Conservation (phyloP, 768 basidiomycete species). For the Suillus fuscotomentosus region DNA sequence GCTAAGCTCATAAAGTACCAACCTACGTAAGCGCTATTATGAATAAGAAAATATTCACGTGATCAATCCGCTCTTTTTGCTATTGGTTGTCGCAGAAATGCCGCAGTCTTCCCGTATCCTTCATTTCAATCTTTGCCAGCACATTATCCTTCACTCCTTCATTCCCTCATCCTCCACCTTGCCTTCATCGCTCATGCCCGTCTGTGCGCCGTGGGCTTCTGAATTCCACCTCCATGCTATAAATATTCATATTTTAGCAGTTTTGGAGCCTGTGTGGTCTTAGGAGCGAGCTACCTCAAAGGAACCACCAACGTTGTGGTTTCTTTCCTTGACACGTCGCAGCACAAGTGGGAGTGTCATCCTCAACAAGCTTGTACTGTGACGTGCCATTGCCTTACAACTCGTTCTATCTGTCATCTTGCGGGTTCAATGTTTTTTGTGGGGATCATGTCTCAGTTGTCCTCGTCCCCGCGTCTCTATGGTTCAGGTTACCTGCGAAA, state of each 20-base stretch:
- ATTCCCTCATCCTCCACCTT: background rate
- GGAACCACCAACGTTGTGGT: background rate
- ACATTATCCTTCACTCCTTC: background rate
- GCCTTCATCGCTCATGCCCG: background rate
- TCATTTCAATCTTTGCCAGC: background rate
- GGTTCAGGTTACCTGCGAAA: too few species aligned
- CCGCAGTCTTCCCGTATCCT: constrained; percentile 27
- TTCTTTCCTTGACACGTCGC: constrained; percentile 12
- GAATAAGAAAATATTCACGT: constrained; percentile 13
- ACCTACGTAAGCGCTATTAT: background rate
- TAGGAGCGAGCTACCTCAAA: background rate
- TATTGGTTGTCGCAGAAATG: constrained; percentile 40
- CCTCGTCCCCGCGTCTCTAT: background rate
- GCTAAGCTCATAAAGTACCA: background rate
- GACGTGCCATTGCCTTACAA: constrained; percentile 11
- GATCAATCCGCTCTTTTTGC: constrained; percentile 23
- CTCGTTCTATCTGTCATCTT: background rate
- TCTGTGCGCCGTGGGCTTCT: background rate
- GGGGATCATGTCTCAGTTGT: background rate
- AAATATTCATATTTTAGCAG: background rate
- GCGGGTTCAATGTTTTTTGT: background rate
- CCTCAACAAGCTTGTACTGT: constrained; percentile 40
- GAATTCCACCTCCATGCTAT: background rate
- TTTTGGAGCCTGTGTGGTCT: background rate
- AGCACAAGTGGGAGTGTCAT: constrained; percentile 45